Evolutionary conservation across 441 rosid genomes (phyloP).

Genomic region (Capsella rubella): DNA sequence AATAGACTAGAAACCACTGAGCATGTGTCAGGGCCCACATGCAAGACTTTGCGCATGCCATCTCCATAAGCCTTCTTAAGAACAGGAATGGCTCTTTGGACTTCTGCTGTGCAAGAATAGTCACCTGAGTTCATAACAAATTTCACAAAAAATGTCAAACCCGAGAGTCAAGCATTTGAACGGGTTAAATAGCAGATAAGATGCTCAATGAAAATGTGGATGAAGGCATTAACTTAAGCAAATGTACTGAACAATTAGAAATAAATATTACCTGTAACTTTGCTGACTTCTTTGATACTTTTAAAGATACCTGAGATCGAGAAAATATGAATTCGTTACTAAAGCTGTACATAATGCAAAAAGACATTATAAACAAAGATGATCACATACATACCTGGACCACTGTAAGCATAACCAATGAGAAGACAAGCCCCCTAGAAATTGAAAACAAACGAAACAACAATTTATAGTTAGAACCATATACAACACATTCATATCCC

Average conservation of each 20-base stretch:
- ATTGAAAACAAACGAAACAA: background rate
- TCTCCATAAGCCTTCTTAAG: constrained; percentile 72
- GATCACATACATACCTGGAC: constrained; percentile 55
- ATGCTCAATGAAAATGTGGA: too few relatives aligned
- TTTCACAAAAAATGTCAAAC: background rate
- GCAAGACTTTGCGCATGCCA: constrained; percentile 72
- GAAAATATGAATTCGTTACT: background rate
- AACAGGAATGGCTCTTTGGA: constrained; percentile 62
- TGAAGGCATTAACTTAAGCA: background rate
- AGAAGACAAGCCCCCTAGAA: constrained; percentile 84
- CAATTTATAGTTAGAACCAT: background rate
- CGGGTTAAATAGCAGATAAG: too few relatives aligned
- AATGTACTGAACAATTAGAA: constrained; percentile 12
- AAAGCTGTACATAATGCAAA: constrained; percentile 9
- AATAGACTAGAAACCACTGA: constrained; percentile 64
- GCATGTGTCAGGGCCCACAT: constrained; percentile 76
- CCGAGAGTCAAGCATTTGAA: constrained; percentile 8
- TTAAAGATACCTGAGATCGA: constrained; percentile 55
- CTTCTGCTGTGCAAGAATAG: constrained; percentile 65
- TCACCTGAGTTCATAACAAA: constrained; percentile 51
- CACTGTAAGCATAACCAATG: constrained; percentile 68
- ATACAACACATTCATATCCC: background rate
- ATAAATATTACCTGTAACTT: constrained; percentile 55
- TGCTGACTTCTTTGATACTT: constrained; percentile 57
- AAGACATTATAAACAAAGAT: background rate